Evolutionary conservation across 306 rosid genomes (phyloP), one percentile per base, ranked within the genome.

Genomic region (Vigna mungo): DNA sequence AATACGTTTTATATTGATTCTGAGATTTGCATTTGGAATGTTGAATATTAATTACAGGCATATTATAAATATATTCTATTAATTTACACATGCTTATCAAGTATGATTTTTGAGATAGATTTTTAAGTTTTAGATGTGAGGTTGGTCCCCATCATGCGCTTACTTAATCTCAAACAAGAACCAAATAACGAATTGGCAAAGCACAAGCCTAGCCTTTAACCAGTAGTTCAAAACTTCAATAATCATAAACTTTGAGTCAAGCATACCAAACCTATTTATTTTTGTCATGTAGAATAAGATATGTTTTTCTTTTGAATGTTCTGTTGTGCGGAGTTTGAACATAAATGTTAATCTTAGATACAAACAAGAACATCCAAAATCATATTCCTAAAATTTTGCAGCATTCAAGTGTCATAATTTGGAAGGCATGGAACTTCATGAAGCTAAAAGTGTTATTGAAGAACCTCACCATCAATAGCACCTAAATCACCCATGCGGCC

Each of bases 401-500:
- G 54, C 65, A 69, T 32, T 8, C 44, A 82, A 64, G 62, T 52
- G 53, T 43, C 55, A 49, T 49, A 53, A 34, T 68, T 55, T 71
- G 39, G 12, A 75, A 74, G 53, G 9, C 18, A 70, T n/a, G 41
- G 25, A 74, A 55, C 68, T 53, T 39, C 7, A n/a, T 25, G 32
- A 59, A 77, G 64, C 59, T 39, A 64, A 74, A 75, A 48, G 21
- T 21, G 48, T 27, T 64, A 36, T 30, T 43, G 43, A 74, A 66
- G 80, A 78, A 30, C 25, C 89, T 82, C 78, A 92, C 99, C 93
- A 65, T 92, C 96, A 64, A 95, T 95, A 77, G 99, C 97, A 77
- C 99, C 99, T 78, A 95, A 85, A 87, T 95, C 97, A 64, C 99
- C 99, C 96, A 95, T 84, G 77, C 97, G 93, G 13, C 99, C 97